phyloP scores from a whole-genome alignment of 2,329 filamentous ascomycete species.

The Xenoacremonium recifei region DNA sequence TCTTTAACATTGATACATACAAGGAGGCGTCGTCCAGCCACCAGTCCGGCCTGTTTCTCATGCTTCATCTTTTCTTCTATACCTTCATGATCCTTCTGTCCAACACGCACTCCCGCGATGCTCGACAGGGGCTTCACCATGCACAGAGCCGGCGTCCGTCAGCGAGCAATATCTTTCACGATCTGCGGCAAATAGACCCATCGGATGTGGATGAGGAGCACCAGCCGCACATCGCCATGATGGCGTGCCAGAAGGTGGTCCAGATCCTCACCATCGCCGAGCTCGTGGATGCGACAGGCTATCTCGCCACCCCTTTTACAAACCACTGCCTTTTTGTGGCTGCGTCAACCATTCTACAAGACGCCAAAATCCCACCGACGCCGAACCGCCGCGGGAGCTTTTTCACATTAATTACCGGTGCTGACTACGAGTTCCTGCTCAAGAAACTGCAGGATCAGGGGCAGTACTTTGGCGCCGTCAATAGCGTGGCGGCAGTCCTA shows the following conservation, averaged over 20 bases:
- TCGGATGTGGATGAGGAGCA: neutral
- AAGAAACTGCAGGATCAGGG: neutral
- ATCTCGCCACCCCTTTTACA: neutral
- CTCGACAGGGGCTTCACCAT: neutral
- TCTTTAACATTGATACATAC: neutral
- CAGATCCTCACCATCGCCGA: neutral
- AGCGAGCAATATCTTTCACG: neutral
- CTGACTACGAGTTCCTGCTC: neutral
- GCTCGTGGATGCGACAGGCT: neutral
- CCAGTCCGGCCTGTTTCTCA: neutral
- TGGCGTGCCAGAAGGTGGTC: neutral
- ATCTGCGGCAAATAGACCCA: neutral
- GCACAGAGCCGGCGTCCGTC: neutral
- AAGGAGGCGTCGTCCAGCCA: neutral
- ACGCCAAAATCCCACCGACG: neutral
- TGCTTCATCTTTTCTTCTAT: neutral
- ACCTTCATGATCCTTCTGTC: neutral
- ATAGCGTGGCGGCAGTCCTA: neutral
- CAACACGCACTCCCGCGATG: neutral
- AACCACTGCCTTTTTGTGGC: neutral
- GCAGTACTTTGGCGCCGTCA: neutral
- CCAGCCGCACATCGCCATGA: neutral
- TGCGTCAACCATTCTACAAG: neutral
- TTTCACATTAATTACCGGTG: neutral
- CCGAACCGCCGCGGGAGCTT: neutral